Base-by-base conservation (phyloP, 805 yeast species). In the Hagleromyces aurorensis region DNA sequence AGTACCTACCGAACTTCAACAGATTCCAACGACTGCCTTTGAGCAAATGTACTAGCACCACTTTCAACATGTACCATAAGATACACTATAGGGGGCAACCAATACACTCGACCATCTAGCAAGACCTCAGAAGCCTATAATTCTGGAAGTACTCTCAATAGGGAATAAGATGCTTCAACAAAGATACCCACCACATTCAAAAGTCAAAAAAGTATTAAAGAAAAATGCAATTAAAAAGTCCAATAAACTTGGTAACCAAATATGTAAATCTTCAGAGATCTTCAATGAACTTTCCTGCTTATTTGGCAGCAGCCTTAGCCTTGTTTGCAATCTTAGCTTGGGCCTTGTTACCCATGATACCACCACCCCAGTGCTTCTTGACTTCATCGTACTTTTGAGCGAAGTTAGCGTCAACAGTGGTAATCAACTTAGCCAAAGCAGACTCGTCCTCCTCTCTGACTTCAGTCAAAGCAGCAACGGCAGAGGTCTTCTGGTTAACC, bases 361-460 rank as follows among this genome's bases (percentile, higher is more conserved):
- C 98, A 76, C 98, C 98, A 76, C 97, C 97, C 98, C 98, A 89
- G 80, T 85, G 94, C 72, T 84, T 86, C 78, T 93, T 89, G 63
- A 74, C 61, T 55, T 91, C 96, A 61, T 89, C 96, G 81, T 79
- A 84, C 70, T 85, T 84, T 63, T 83, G 94, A 55, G 68, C 65
- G 70, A 80, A 89, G 91, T 85, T 86, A 51, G 94, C 79, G 70
- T 85, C 78, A 67, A 89, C 75, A 59, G 97, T 80, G 37, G 96
- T 80, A 51, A 91, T 75, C 59, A 89, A 76, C 65, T 84, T 82
- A 50, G 96, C 87, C 57, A 89, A 78, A 60, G 83, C 86, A 61
- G 95, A 76, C 72, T 85, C 91, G 67, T 89, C 97, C 66, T 84
- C 96, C 43, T 94, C 67, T 60, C 70, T 72, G 57, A 91, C 96